Evolutionary conservation across 306 rosid genomes (phyloP).

Genomic region (Lablab purpureus): DNA sequence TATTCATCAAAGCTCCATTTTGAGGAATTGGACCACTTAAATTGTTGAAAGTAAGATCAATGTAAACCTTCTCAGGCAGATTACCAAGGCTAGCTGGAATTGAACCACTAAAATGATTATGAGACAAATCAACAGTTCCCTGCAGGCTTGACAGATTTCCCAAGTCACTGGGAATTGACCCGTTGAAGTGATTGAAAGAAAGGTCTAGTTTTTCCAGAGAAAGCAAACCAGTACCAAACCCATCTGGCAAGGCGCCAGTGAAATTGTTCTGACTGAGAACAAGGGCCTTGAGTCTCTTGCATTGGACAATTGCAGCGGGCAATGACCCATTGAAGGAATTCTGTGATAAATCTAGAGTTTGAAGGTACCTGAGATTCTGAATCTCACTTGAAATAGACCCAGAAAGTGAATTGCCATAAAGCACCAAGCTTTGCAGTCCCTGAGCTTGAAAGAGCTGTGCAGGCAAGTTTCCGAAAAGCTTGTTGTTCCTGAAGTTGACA

Average conservation of each 20-base stretch:
- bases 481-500: slow-evolving; percentile 84
- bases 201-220: slow-evolving; percentile 77
- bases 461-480: slow-evolving; percentile 75
- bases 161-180: slow-evolving; percentile 79
- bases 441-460: slow-evolving; percentile 68
- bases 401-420: slow-evolving; percentile 90
- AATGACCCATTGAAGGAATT: slow-evolving; percentile 82
- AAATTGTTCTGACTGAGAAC: slow-evolving; percentile 77
- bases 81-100: slow-evolving; percentile 91
- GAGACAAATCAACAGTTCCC: slow-evolving; percentile 95
- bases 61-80: slow-evolving; percentile 97
- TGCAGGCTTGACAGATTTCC: slow-evolving; percentile 86
- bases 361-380: slow-evolving; percentile 83
- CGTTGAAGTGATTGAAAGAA: slow-evolving; percentile 78
- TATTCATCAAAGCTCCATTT: slow-evolving; percentile 92
- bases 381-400: slow-evolving; percentile 81
- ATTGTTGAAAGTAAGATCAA: slow-evolving; percentile 88
- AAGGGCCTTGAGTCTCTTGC: slow-evolving; percentile 80
- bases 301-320: slow-evolving; percentile 66
- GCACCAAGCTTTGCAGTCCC: slow-evolving; percentile 93
- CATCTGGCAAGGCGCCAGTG: slow-evolving; percentile 74
- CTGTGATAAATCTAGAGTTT: slow-evolving; percentile 86
- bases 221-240: slow-evolving; percentile 66
- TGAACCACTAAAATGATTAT: slow-evolving; percentile 78
- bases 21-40: slow-evolving; percentile 93